phyloP scores from a whole-genome alignment of 1,139 yeast species.

The Suhomyces chickasaworum region DNA sequence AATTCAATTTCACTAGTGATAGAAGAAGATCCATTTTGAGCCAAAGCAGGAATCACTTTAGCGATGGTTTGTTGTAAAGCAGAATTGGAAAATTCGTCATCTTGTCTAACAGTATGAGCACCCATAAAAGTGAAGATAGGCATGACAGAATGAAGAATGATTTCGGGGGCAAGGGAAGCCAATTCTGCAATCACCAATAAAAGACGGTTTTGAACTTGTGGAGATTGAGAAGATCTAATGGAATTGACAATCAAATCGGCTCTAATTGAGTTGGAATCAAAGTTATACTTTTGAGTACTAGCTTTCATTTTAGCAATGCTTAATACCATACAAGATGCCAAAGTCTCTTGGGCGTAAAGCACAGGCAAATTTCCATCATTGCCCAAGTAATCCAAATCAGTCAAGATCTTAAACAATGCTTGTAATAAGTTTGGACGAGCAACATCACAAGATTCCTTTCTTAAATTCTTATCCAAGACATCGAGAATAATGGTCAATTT shows the following conservation, averaged over 20 bases:
- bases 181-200: conserved; percentile 82
- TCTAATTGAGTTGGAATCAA: conserved; percentile 72
- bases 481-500: conserved; percentile 81
- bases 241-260: conserved; percentile 91
- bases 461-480: conserved; percentile 59
- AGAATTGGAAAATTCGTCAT: conserved; percentile 89
- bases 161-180: conserved; percentile 88
- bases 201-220: conserved; percentile 90
- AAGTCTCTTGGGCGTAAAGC: conserved; percentile 84
- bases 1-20: conserved; percentile 74
- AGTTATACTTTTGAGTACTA: conserved; percentile 26
- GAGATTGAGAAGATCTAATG: conserved; percentile 84
- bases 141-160: conserved; percentile 94
- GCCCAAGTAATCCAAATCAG: conserved; percentile 86
- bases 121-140: conserved; percentile 99
- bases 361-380: conserved; percentile 91
- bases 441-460: conserved; percentile 22
- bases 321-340: conserved; percentile 83
- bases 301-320: conserved; percentile 56
- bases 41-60: conserved; percentile 88
- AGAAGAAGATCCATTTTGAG: conserved; percentile 56
- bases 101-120: conserved; percentile 94
- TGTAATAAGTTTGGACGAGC: conserved; percentile 54
- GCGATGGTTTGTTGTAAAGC: conserved; percentile 92
- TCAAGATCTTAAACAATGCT: conserved; percentile 67